Conservation (phyloP, 805 yeast species). For the Metschnikowia lachancei region DNA sequence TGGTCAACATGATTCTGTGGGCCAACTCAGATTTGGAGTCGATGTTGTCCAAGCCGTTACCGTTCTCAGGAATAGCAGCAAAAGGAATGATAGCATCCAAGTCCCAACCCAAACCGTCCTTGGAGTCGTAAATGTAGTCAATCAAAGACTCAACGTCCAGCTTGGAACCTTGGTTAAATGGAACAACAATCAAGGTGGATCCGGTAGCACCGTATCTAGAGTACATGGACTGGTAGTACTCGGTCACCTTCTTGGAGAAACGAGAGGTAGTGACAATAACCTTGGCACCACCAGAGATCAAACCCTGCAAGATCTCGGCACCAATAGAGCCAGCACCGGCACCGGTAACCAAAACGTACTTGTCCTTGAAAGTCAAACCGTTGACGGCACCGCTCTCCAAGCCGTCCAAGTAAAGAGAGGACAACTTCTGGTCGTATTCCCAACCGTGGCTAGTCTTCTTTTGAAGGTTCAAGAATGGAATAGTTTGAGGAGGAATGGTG, state of each 20-base stretch:
- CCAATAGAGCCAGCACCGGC: constrained; percentile 99
- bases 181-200: constrained; percentile 90
- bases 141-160: constrained; percentile 87
- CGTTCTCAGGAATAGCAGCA: constrained; percentile 99
- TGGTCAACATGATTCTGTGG: constrained; percentile 97
- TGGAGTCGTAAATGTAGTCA: constrained; percentile 80
- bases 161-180: constrained; percentile 97
- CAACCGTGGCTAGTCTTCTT: constrained; percentile 74
- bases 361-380: constrained; percentile 86
- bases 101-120: constrained; percentile 97
- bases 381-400: constrained; percentile 92
- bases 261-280: constrained; percentile 95
- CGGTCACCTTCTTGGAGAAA: constrained; percentile 90
- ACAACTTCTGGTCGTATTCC: constrained; percentile 77
- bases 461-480: constrained; percentile 93
- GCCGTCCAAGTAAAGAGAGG: constrained; percentile 80
- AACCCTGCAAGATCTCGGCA: constrained; percentile 92
- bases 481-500: constrained; percentile 72
- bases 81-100: constrained; percentile 94
- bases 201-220: constrained; percentile 92
- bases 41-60: constrained; percentile 88
- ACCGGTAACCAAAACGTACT: constrained; percentile 90
- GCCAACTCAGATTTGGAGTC: constrained; percentile 97
- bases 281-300: constrained; percentile 96
- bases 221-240: constrained; percentile 91